These are phyloP conservation scores for Cyclotella atomus DNA, from an alignment of 108 stramenopile species.

Conservation along the genomic window DNA sequence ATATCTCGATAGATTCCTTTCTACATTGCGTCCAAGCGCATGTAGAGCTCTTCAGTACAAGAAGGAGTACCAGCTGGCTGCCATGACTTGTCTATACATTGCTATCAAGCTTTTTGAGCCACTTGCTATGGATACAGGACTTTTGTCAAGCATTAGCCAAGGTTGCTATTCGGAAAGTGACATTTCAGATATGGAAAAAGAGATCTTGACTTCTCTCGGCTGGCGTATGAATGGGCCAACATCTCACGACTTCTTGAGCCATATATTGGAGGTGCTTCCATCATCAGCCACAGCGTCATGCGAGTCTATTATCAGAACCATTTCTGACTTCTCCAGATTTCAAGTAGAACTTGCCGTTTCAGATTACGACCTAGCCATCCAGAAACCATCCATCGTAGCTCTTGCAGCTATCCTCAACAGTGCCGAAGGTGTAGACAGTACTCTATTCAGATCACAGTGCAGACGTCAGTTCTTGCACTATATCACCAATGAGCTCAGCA, in stretches of 20 bases:
- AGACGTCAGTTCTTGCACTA: constrained; percentile 5
- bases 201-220: constrained; percentile 18
- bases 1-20: constrained; percentile 73
- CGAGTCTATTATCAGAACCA: constrained; percentile 42
- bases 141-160: constrained; percentile 21
- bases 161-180: constrained; percentile 34
- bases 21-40: constrained; percentile 48
- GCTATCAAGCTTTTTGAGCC: constrained; percentile 85
- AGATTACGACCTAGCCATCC: constrained; percentile 56
- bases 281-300: not conserved
- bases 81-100: constrained; percentile 82
- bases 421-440: constrained; percentile 61
- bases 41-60: constrained; percentile 31
- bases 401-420: constrained; percentile 72
- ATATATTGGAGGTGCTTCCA: constrained; percentile 18
- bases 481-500: constrained; percentile 7
- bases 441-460: constrained; percentile 4
- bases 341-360: constrained; percentile 74
- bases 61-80: constrained; percentile 70
- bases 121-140: constrained; percentile 15
- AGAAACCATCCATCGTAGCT: constrained; percentile 57
- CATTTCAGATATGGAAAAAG: constrained; percentile 27
- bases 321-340: constrained; percentile 67
- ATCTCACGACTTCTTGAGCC: constrained; percentile 22
- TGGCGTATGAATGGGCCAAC: constrained; percentile 37